These are phyloP conservation scores for Naganishia albida DNA, from an alignment of 1,284 basidiomycete genomes.

Conservation along the genomic window DNA sequence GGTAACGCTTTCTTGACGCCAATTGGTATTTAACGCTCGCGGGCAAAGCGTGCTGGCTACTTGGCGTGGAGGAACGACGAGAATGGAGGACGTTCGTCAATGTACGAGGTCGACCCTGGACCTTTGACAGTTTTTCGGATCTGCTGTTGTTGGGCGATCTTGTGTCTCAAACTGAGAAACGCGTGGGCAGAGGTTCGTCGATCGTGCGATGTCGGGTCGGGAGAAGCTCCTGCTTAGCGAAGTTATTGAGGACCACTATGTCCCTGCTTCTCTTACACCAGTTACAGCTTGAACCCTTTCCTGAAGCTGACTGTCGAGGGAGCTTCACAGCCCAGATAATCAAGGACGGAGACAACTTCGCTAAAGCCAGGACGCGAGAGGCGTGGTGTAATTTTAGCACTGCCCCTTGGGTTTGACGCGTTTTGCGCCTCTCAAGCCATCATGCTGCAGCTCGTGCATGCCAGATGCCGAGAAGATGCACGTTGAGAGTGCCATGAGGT, in stretches of 20 bases:
- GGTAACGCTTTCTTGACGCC: no score
- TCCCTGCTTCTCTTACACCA: no score
- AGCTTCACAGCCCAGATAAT: not conserved
- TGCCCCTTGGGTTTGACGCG: slow-evolving; percentile 1
- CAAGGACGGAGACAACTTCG: slow-evolving; percentile 6
- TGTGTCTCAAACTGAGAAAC: slow-evolving; percentile 21
- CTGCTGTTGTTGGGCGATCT: not conserved
- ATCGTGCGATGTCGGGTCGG: not conserved
- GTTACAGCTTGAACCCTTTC: no score
- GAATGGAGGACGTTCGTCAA: no score
- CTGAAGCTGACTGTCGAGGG: no score
- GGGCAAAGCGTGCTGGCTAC: no score
- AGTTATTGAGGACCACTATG: not conserved
- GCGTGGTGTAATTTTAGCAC: slow-evolving; percentile 21
- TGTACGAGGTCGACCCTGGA: no score
- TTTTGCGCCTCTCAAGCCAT: not conserved
- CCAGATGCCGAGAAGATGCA: no score
- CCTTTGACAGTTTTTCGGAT: slow-evolving; percentile 3
- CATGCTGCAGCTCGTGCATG: no score
- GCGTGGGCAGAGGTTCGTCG: slow-evolving; percentile 10
- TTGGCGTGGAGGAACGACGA: not conserved
- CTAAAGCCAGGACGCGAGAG: not conserved
- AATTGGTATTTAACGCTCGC: no score
- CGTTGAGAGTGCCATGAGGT: not conserved
- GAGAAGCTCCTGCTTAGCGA: no score